Evolutionary conservation across 768 basidiomycete genomes (phyloP).

Genomic region (Boletus bicolor): DNA sequence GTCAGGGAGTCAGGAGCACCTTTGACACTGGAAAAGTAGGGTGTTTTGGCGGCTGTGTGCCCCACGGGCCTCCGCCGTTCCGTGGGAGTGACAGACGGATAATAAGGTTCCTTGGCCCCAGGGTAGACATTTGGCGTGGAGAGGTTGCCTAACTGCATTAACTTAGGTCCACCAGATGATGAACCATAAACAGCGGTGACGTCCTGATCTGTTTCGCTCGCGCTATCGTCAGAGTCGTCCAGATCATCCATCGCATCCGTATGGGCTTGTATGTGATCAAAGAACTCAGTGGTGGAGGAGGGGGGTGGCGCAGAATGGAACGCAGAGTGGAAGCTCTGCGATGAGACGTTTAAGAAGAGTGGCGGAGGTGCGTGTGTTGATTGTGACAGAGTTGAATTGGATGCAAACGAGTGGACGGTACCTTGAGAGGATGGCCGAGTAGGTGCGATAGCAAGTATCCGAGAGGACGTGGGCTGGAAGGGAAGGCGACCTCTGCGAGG

Average conservation of each 20-base stretch:
- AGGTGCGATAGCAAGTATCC: conserved; percentile 14
- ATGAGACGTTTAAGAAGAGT: conserved; percentile 46
- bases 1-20: conserved; percentile 31
- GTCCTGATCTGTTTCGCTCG: conserved; percentile 39
- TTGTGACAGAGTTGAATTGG: conserved; percentile 25
- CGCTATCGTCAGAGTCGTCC: conserved; percentile 52
- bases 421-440: conserved; percentile 29
- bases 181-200: conserved; percentile 29
- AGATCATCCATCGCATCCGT: conserved; percentile 73
- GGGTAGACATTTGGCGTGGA: conserved; percentile 64
- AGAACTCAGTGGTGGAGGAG: conserved; percentile 67
- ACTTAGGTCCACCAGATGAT: conserved; percentile 33
- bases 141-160: conserved; percentile 67
- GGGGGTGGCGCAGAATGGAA: conserved; percentile 64
- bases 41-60: conserved; percentile 42
- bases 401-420: conserved; percentile 32
- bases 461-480: conserved; percentile 21
- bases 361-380: conserved; percentile 17
- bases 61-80: conserved; percentile 51
- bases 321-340: conserved; percentile 39
- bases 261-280: conserved; percentile 68
- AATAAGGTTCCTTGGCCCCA: conserved; percentile 36
- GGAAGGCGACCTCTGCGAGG: conserved; percentile 24
- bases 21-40: conserved; percentile 49
- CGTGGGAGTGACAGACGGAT: conserved; percentile 30